These are phyloP conservation scores for Lathyrus oleraceus DNA, from an alignment of 306 rosid genomes.

Conservation along the genomic window DNA sequence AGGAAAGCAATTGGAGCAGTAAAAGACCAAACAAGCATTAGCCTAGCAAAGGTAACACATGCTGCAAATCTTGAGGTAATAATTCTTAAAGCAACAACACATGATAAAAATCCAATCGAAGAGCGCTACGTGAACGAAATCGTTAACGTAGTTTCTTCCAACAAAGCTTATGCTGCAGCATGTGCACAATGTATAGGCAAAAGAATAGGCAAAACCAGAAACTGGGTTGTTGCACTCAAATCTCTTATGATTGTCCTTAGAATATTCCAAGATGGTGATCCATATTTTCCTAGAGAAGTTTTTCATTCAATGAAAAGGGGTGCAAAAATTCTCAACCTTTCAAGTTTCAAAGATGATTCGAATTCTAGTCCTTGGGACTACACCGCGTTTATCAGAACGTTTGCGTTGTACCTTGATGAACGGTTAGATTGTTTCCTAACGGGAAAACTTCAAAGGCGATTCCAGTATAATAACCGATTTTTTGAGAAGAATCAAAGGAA, in stretches of 20 bases:
- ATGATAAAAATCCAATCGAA: constrained; percentile 64
- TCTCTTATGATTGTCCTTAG: constrained; percentile 73
- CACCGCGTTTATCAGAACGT: constrained; percentile 65
- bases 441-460: constrained; percentile 73
- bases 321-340: constrained; percentile 72
- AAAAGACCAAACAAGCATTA: constrained; percentile 91
- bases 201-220: constrained; percentile 59
- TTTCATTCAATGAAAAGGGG: constrained; percentile 76
- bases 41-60: constrained; percentile 75
- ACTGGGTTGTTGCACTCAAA: constrained; percentile 84
- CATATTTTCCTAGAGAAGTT: constrained; percentile 71
- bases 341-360: constrained; percentile 70
- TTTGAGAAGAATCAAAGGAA: constrained; percentile 14
- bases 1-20: constrained; percentile 88
- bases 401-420: constrained; percentile 80
- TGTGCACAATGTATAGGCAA: constrained; percentile 69
- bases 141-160: constrained; percentile 50
- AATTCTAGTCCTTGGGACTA: constrained; percentile 78
- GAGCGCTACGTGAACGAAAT: constrained; percentile 67
- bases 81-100: constrained; percentile 77
- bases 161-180: constrained; percentile 55
- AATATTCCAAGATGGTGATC: constrained; percentile 85
- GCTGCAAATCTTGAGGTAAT: constrained; percentile 66
- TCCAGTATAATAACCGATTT: constrained; percentile 24
- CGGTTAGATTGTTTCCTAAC: constrained; percentile 74